These are phyloP conservation scores for Tuber brumale DNA, from an alignment of 495 filamentous ascomycete genomes.

Conservation along the genomic window DNA sequence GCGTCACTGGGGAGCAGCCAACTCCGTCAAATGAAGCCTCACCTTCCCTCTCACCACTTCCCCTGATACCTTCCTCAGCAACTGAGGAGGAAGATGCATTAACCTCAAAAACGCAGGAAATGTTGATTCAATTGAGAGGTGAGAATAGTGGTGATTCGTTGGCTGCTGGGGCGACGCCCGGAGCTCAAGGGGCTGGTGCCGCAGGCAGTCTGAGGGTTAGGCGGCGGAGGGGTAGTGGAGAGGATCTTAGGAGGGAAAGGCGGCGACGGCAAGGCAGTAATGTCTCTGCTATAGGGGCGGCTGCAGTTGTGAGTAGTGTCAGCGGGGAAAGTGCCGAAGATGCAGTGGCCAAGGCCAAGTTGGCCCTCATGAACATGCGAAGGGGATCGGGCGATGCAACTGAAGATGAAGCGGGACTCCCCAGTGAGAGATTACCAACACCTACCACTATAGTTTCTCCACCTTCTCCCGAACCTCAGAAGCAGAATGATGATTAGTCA, in stretches of 20 bases:
- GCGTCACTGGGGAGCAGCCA: constrained; percentile 21
- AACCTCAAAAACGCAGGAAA: constrained; percentile 36
- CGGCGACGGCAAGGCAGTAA: constrained; percentile 38
- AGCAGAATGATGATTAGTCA: constrained; percentile 25
- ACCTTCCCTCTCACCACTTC: constrained; percentile 17
- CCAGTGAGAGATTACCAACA: constrained; percentile 31
- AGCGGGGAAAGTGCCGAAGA: constrained; percentile 26
- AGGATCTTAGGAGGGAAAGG: constrained; percentile 37
- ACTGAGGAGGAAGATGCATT: constrained; percentile 34
- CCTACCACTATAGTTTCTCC: constrained; percentile 46
- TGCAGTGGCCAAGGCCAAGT: constrained; percentile 48
- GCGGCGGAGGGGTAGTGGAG: constrained; percentile 33
- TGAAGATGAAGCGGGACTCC: constrained; percentile 26
- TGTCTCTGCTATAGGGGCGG: constrained; percentile 24
- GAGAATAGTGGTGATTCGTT: constrained; percentile 32
- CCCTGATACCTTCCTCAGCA: constrained; percentile 22
- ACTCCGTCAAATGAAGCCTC: constrained; percentile 22
- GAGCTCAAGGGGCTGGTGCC: neutral
- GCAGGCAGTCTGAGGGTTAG: constrained; percentile 30
- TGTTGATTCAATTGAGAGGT: constrained; percentile 32
- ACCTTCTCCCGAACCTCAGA: constrained; percentile 46
- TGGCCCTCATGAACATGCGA: constrained; percentile 44
- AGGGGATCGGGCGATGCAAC: constrained; percentile 39
- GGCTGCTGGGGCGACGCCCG: constrained; percentile 6
- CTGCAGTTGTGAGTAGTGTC: constrained; percentile 14